phyloP scores from a whole-genome alignment of 2,329 filamentous ascomycete genomes.

The Aspergillus sp. region DNA sequence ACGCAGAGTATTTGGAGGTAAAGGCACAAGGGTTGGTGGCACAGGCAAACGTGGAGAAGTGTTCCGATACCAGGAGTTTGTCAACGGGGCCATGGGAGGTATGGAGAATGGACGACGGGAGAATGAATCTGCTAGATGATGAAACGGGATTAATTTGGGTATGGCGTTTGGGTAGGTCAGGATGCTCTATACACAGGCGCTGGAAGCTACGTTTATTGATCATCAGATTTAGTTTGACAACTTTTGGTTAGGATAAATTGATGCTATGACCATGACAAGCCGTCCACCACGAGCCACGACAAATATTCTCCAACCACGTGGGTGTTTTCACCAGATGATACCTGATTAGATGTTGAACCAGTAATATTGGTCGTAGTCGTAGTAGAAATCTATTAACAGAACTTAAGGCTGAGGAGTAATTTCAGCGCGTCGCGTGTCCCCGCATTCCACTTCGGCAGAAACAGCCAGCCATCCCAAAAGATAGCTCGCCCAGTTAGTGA shows the following conservation, averaged over 20 bases:
- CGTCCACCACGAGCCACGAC: too few relatives aligned
- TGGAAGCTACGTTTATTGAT: conserved; percentile 4
- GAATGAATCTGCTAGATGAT: conserved; percentile 3
- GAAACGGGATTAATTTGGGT: not conserved
- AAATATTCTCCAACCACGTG: too few relatives aligned
- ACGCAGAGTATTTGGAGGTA: conserved; percentile 71
- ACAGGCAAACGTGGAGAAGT: conserved; percentile 70
- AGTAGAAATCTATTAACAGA: too few relatives aligned
- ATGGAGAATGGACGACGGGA: conserved; percentile 24
- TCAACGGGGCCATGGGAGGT: conserved; percentile 61
- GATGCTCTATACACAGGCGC: conserved; percentile 2
- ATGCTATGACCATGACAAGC: too few relatives aligned
- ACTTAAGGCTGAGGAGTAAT: too few relatives aligned
- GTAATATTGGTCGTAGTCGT: too few relatives aligned
- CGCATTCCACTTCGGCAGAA: conserved; percentile 12
- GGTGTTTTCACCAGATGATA: too few relatives aligned
- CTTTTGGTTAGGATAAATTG: too few relatives aligned
- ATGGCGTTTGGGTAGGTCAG: conserved; percentile 5
- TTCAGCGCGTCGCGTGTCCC: conserved; percentile 11
- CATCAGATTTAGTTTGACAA: too few relatives aligned
- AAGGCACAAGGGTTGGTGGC: conserved; percentile 42
- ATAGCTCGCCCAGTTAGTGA: too few relatives aligned
- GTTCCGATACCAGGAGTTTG: conserved; percentile 91
- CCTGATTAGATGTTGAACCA: too few relatives aligned
- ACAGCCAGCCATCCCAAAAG: not conserved